These are phyloP conservation scores for Starmerella gropengiesseri DNA, from an alignment of 805 yeast species.

Conservation along the genomic window DNA sequence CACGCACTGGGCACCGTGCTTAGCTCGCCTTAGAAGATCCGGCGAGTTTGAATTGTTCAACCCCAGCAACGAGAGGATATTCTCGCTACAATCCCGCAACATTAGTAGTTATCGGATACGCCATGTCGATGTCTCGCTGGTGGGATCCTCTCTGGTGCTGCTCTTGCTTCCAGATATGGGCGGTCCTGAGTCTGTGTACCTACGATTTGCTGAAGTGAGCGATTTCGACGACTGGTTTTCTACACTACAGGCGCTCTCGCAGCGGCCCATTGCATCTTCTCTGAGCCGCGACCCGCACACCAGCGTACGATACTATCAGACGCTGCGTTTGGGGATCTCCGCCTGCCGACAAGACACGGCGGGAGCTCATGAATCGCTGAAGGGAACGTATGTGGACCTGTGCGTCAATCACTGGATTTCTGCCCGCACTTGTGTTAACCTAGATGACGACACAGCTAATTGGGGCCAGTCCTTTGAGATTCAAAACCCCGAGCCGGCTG, in stretches of 20 bases:
- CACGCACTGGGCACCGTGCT: conserved; percentile 18
- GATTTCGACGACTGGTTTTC: conserved; percentile 30
- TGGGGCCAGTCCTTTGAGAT: conserved; percentile 71
- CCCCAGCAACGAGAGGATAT: conserved; percentile 7
- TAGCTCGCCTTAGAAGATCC: conserved; percentile 16
- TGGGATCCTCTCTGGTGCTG: conserved; percentile 14
- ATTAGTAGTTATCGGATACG: conserved; percentile 14
- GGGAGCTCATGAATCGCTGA: conserved; percentile 4
- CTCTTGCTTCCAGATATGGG: conserved; percentile 23
- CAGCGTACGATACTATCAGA: conserved; percentile 15
- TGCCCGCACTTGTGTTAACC: conserved; percentile 60
- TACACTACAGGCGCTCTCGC: conserved; percentile 24
- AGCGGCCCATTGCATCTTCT: conserved; percentile 24
- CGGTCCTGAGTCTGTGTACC: conserved; percentile 23
- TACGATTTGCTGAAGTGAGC: conserved; percentile 21
- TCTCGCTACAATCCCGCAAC: conserved; percentile 13
- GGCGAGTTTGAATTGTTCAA: conserved; percentile 19
- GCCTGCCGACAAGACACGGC: background rate
- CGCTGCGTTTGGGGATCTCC: conserved; percentile 10
- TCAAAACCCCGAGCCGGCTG: conserved; percentile 41
- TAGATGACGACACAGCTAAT: conserved; percentile 48
- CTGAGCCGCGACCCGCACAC: conserved; percentile 10
- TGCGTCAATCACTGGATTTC: conserved; percentile 62
- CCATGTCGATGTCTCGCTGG: conserved; percentile 21
- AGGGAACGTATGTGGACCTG: conserved; percentile 53